Base-by-base conservation (phyloP, 2,329 filamentous ascomycete genomes). In the Cercospora citrullina region DNA sequence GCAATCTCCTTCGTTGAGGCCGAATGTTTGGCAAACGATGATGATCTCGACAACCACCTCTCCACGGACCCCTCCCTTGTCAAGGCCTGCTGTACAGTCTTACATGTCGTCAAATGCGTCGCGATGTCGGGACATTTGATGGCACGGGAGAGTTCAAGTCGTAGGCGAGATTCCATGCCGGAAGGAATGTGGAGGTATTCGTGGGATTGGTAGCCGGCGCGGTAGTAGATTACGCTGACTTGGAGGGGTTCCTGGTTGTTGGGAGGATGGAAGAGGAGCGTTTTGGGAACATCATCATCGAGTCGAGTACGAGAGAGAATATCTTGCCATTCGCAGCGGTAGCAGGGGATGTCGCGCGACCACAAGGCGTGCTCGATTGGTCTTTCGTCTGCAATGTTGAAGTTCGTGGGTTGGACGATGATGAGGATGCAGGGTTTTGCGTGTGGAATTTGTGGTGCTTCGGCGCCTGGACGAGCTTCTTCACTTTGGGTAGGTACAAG, bases 101-200 rank as follows among this genome's bases (percentile, higher is more conserved):
- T 84, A 60, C 82, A 80, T 5, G 79, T 81, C 0, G 78, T 75
- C 14, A 83, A 70, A 61, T 83, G 82, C 0, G 76, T 76, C 10
- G 82, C 72, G 12, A 84, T 70, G 7, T 79, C 78, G 0, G 82
- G 81, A 62, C 81, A 84, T 72, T 83, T 83, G 70, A 84, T 82
- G 3, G 82, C 80, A 16, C 68, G 65, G 2, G 80, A 81, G 14
- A 73, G 71, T 65, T 83, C 81, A 2, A 83, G 72, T 28, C 74
- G 74, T 0, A 79, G 64, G 6, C 81, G 75, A 4, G 73, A 72
- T 51, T 77, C 68, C 30, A 65, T 64, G 2, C 80, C 80, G 5
- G 65, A 33, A 2, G 68, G 36, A 30, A 77, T 39, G 28, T 26
- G 28, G 23, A 26, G 71, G 60, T 83, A 83, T 51, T 84, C 82